phyloP scores from a whole-genome alignment of 306 rosid species.

The Neltuma alba region DNA sequence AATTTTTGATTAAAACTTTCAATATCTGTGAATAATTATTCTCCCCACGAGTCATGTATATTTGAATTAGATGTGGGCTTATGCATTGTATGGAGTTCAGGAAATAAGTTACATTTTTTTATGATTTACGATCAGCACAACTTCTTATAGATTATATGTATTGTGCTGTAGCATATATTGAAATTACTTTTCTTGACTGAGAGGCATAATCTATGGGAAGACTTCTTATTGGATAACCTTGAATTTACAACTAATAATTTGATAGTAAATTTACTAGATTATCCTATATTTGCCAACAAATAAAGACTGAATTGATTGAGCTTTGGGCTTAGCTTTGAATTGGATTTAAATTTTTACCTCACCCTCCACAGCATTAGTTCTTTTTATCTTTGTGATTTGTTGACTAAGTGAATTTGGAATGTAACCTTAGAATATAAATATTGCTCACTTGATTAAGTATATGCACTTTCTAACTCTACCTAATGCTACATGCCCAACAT shows the following conservation, averaged over 20 bases:
- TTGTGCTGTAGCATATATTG: not conserved
- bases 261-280: constrained; percentile 16
- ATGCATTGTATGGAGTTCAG: not conserved
- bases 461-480: too few relatives aligned
- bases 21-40: not conserved
- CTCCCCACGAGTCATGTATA: not conserved
- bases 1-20: not conserved
- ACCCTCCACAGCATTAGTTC: constrained; percentile 12
- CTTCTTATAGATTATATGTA: not conserved
- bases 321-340: not conserved
- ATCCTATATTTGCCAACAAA: not conserved
- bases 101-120: too few relatives aligned
- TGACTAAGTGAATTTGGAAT: constrained; percentile 14
- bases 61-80: not conserved
- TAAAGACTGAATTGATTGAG: not conserved
- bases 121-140: too few relatives aligned
- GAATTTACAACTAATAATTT: not conserved
- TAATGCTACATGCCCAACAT: constrained; percentile 32
- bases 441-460: constrained; percentile 6
- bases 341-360: not conserved
- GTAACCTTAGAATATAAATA: constrained; percentile 12
- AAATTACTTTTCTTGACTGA: constrained; percentile 11
- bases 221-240: constrained; percentile 8
- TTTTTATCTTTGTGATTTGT: constrained; percentile 5
- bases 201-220: constrained; percentile 9